Conservation (phyloP, 202 grass and related monocot species). For the Bolboschoenoplectus hybrid region DNA sequence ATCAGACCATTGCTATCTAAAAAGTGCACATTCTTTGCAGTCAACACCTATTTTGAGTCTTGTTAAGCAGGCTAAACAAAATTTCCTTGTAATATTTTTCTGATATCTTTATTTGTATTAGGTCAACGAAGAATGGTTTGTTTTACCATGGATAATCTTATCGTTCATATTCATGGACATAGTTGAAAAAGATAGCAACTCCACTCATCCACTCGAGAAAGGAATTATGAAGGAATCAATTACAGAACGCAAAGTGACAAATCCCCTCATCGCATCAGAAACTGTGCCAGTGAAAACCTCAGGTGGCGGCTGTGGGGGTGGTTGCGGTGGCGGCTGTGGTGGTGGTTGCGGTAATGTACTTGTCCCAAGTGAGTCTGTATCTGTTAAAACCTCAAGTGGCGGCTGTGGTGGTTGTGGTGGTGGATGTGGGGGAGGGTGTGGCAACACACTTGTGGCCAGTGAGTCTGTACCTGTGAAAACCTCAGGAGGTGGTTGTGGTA, state of each 20-base stretch:
- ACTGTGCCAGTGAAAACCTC: constrained; percentile 28
- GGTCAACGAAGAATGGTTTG: constrained; percentile 76
- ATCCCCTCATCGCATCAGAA: constrained; percentile 19
- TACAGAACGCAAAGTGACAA: constrained; percentile 29
- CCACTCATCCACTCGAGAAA: constrained; percentile 11
- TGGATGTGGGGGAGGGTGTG: constrained; percentile 5
- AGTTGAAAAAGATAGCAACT: constrained; percentile 17
- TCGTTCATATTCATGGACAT: constrained; percentile 50
- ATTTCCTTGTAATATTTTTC: constrained; percentile 16
- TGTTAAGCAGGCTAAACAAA: not conserved
- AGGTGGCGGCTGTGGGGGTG: constrained; percentile 24
- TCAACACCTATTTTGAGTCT: not conserved
- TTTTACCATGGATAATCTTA: constrained; percentile 60
- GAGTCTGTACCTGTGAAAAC: constrained; percentile 14
- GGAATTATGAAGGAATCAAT: constrained; percentile 24
- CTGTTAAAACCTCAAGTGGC: not conserved
- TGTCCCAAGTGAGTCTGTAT: not conserved
- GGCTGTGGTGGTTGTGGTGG: constrained; percentile 20
- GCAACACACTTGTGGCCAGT: not conserved
- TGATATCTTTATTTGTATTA: constrained; percentile 35
- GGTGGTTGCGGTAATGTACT: not conserved
- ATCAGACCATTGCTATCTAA: not conserved
- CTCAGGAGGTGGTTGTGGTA: not conserved
- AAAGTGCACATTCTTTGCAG: not conserved
- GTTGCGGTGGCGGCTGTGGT: constrained; percentile 42